Conservation (phyloP, 768 basidiomycete species). For the Crucibulum laeve region DNA sequence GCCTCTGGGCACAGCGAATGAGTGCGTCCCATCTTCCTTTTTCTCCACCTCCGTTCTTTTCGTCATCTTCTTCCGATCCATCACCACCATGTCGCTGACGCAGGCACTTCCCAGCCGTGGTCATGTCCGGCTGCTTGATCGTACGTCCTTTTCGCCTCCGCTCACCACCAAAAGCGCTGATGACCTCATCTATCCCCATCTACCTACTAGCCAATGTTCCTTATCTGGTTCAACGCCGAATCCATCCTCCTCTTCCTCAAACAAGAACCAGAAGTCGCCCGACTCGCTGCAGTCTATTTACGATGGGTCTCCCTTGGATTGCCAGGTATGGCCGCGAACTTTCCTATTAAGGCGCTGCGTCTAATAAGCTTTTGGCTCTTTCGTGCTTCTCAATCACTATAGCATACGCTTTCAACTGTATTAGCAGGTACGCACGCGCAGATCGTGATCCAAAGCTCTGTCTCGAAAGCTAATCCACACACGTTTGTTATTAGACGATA, state of each 20-base stretch:
- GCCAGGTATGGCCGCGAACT: slow-evolving; percentile 41
- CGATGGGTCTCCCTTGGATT: slow-evolving; percentile 74
- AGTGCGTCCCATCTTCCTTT: slow-evolving; percentile 35
- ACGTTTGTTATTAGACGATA: slow-evolving; percentile 42
- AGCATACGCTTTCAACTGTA: slow-evolving; percentile 50
- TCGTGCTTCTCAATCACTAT: slow-evolving; percentile 1
- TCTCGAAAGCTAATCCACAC: not conserved
- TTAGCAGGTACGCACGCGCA: slow-evolving; percentile 28
- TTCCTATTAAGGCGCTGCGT: slow-evolving; percentile 4
- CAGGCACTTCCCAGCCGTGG: too few relatives aligned
- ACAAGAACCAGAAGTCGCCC: slow-evolving; percentile 84
- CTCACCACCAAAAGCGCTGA: not conserved
- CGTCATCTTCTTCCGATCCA: slow-evolving; percentile 1
- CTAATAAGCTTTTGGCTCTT: slow-evolving; percentile 1
- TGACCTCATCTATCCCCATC: slow-evolving; percentile 4
- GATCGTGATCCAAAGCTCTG: not conserved
- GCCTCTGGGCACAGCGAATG: slow-evolving; percentile 90
- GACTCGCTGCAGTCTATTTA: slow-evolving; percentile 72
- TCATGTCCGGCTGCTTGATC: slow-evolving; percentile 52
- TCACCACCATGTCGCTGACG: too few relatives aligned
- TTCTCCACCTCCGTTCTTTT: not conserved
- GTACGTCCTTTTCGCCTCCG: slow-evolving; percentile 36
- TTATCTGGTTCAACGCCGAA: slow-evolving; percentile 85
- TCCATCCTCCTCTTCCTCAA: slow-evolving; percentile 65
- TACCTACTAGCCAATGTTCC: slow-evolving; percentile 50